Base-by-base conservation (phyloP, 495 filamentous ascomycete genomes). In the Podospora comata region DNA sequence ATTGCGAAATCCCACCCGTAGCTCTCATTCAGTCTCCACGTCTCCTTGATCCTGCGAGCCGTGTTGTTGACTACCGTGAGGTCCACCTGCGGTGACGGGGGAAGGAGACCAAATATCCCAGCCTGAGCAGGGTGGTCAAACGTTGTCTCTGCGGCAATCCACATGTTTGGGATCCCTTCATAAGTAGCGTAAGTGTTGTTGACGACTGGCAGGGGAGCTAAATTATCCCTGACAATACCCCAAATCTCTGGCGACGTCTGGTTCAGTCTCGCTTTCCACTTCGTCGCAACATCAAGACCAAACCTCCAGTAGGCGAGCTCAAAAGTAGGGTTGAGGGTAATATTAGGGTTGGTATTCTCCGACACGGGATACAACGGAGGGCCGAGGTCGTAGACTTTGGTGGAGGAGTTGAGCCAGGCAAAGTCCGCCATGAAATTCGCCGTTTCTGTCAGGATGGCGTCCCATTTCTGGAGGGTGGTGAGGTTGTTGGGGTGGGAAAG, bases 1-100 rank as follows among this genome's bases (percentile, higher is more conserved):
- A 84, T 78, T 18, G 77, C 77, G 71, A 87, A 86, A 66, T 85
- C 83, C 83, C 85, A 87, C 6, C 83, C 83, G 70, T 81, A 85
- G 32, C 77, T 80, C 56, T 82, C 76, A 2, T 78, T 76, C 68
- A 85, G 77, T 69, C 80, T 77, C 84, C 83, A 86, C 16, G 78
- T 71, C 60, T 77, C 69, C 23, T 77, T 75, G 34, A 85, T 82
- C 69, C 77, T 80, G 0, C 69, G 72, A 48, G 82, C 79, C 26
- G 81, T 87, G 23, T 77, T 79, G n/a, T 62, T 71, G 27, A 84
- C 68, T 5, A 81, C 73, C 0, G 73, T 76, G 61, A 79, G 62
- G 64, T 84, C 79, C 13, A 85, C 73, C 9, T 75, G 68, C 32
- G 73, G 63, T 5, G 82, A 78, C 6, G 84, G 80, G 48, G 84